A percentile compares a stretch with the other conserved stretches of the same genome.
phyloP scores from a whole-genome alignment of 176 grass and related monocot species.

The Paspalum notatum region DNA sequence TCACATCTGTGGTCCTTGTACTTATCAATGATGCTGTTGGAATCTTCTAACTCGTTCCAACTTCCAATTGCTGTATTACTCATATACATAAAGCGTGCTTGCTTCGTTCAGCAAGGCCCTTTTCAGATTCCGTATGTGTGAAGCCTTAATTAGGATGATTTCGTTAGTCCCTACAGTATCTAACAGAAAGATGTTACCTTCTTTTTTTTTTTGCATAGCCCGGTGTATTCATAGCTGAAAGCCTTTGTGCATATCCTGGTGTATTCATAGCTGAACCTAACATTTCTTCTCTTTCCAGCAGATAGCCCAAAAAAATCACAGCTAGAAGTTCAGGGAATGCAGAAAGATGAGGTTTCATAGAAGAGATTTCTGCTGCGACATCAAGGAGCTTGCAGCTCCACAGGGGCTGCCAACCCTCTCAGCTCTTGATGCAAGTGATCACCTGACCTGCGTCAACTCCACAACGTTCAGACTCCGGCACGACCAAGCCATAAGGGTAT shows the following conservation, averaged over 20 bases:
- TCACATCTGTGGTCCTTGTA: no score
- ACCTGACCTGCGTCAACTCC: slow-evolving; percentile 25
- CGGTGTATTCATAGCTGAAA: no score
- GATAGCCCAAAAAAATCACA: neutral
- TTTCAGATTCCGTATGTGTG: neutral
- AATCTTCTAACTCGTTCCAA: neutral
- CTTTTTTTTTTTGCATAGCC: no score
- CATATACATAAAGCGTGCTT: neutral
- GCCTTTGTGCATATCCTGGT: neutral
- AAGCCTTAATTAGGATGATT: neutral
- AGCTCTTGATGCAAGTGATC: slow-evolving; percentile 48
- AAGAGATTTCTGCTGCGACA: slow-evolving; percentile 37
- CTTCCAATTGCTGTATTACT: neutral
- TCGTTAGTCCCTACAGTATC: neutral
- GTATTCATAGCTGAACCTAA: slow-evolving; percentile 39
- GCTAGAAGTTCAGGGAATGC: slow-evolving; percentile 70
- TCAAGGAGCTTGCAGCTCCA: slow-evolving; percentile 32
- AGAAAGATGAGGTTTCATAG: slow-evolving; percentile 90
- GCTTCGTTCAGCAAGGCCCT: neutral
- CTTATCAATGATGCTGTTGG: neutral
- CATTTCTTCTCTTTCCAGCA: slow-evolving; percentile 10
- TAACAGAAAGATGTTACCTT: neutral
- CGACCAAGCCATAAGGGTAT: slow-evolving; percentile 47
- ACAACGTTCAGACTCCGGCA: slow-evolving; percentile 31
- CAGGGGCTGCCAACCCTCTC: slow-evolving; percentile 26